Conservation (phyloP, 169 alveolate genomes). For the Plasmodium vivax region DNA sequence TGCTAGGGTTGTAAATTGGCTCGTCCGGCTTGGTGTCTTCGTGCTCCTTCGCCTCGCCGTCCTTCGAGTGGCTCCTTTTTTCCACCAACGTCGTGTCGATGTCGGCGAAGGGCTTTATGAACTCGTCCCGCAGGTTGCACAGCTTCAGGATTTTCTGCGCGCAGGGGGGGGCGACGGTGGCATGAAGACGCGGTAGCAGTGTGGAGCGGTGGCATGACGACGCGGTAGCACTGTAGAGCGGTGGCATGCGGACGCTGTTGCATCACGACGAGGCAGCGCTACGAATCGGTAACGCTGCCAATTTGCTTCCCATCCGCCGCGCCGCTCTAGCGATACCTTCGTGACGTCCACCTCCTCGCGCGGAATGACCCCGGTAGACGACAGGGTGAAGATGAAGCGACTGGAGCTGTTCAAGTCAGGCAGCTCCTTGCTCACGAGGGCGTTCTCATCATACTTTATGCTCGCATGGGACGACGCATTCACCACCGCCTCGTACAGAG, state of each 20-base stretch:
- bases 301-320: neutral
- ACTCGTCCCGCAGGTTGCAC: slow-evolving; percentile 43
- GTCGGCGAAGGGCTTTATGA: slow-evolving; percentile 11
- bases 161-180: neutral
- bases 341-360: slow-evolving; percentile 49
- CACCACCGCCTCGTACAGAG: slow-evolving; percentile 16
- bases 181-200: too few relatives aligned
- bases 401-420: slow-evolving; percentile 9
- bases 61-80: neutral
- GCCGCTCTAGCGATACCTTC: neutral
- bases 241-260: neutral
- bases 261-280: neutral
- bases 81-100: slow-evolving; percentile 37
- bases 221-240: neutral
- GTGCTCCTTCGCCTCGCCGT: neutral
- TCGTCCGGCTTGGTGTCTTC: slow-evolving; percentile 10
- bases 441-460: slow-evolving; percentile 36
- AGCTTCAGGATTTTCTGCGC: slow-evolving; percentile 9
- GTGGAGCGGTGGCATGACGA: too few relatives aligned
- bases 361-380: slow-evolving; percentile 29
- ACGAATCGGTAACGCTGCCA: neutral
- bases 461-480: neutral
- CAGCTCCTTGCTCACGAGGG: neutral
- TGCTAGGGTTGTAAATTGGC: slow-evolving; percentile 48
- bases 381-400: slow-evolving; percentile 49